Evolutionary conservation across 148 eudicot genomes (phyloP), one percentile per base, ranked within the genome.

Genomic region (Arctostaphylos glauca): DNA sequence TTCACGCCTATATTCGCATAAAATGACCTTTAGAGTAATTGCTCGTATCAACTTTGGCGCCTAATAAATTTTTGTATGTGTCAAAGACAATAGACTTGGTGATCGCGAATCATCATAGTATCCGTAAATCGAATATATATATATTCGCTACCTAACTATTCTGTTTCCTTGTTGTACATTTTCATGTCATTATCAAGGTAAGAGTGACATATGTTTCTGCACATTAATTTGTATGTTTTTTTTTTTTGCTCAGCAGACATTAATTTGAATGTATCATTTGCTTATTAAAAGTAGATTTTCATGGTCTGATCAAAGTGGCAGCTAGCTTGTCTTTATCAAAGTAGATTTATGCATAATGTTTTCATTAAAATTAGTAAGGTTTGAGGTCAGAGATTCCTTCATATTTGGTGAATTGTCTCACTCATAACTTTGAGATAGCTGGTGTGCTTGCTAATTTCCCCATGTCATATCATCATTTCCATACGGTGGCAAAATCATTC

Each of bases 151-250:
- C 54, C 10, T 15, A 7, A 56, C 50, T 15, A 58, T 56, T 56
- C 9, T 56, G 38, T 43, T 18, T 5, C 21, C 16, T 44, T 43
- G 9, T 56, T 58, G 68, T 19, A 2, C 46, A 19, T 50, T 78
- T 78, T 44, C 49, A 78, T 3, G 70, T 44, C 81, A 12, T 58
- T 59, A 59, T 44, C 70, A 78, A 78, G 66, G 31, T 44, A 78
- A 43, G 38, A 31, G 59, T 49, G 0, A 43, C 79, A 76, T 25
- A 15, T 25, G 4, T 76, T 53, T 16, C 3, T 13, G 13, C 46
- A 76, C 54, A 52, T 25, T 13, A 52, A 23, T 13, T 47, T 18
- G 43, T 55, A 16, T 55, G 38, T 31, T n/a, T n/a, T n/a, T n/a
- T n/a, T n/a, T n/a, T n/a, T n/a, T n/a, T n/a, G n/a, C n/a, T n/a